Evolutionary conservation across 2,329 filamentous ascomycete species (phyloP).

Genomic region (Hypoxylon sp.): DNA sequence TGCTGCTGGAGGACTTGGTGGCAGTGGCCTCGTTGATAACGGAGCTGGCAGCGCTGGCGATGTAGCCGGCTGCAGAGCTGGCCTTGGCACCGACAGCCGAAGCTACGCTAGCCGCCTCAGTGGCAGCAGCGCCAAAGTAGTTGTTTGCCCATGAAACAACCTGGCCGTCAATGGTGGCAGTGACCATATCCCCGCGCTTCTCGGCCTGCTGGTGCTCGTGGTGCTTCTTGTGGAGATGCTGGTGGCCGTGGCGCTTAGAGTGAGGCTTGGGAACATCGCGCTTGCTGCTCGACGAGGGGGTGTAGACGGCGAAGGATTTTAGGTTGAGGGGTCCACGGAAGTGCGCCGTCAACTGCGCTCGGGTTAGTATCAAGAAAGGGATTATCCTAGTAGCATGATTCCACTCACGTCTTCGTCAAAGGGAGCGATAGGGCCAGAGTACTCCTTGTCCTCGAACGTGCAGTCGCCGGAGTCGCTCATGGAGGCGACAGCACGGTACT

Average conservation of each 20-base stretch:
- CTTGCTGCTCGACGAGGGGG: constrained; percentile 57
- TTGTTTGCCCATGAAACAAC: constrained; percentile 67
- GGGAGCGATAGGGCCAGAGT: constrained; percentile 70
- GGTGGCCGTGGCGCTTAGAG: constrained; percentile 57
- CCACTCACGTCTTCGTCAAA: constrained; percentile 73
- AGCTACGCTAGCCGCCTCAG: constrained; percentile 29
- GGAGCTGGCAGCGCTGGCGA: constrained; percentile 3
- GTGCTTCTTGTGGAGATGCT: constrained; percentile 59
- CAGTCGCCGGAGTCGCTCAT: constrained; percentile 69
- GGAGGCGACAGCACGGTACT: constrained; percentile 69
- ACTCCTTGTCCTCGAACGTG: constrained; percentile 58
- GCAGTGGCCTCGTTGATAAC: constrained; percentile 25
- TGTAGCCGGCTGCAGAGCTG: constrained; percentile 9
- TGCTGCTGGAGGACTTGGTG: constrained; percentile 29
- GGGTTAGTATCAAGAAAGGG: constrained; percentile 32
- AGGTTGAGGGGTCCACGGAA: constrained; percentile 75
- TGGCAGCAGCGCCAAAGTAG: constrained; percentile 52
- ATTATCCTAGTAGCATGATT: too few relatives aligned
- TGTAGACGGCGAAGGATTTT: constrained; percentile 75
- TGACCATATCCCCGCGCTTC: constrained; percentile 62
- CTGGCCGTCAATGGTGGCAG: constrained; percentile 66
- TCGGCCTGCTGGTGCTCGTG: constrained; percentile 50
- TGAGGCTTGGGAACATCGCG: constrained; percentile 46
- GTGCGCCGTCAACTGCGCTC: constrained; percentile 71
- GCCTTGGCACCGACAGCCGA: constrained; percentile 26